Conservation (phyloP, 176 grass and related monocot genomes). For the sorghum (Sorghum bicolor) region DNA sequence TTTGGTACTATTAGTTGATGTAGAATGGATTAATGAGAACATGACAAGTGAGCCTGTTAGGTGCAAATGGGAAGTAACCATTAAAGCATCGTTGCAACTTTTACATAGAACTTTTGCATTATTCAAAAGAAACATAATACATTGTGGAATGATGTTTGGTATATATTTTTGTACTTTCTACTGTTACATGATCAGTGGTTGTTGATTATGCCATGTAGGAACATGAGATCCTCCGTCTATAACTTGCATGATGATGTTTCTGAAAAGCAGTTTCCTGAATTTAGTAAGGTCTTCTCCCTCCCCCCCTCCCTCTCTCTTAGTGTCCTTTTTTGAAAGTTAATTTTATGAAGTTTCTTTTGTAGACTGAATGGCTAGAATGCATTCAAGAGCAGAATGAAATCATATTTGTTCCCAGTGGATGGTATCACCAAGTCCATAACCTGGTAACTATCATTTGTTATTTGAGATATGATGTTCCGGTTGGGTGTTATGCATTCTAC, state of each 20-base stretch:
- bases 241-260: slow-evolving; percentile 71
- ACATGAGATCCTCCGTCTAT: slow-evolving; percentile 64
- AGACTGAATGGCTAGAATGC: slow-evolving; percentile 87
- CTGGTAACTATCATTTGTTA: slow-evolving; percentile 51
- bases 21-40: background rate
- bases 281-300: slow-evolving; percentile 47
- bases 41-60: background rate
- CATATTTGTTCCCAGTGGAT: slow-evolving; percentile 97
- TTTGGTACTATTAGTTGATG: background rate
- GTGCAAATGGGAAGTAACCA: background rate
- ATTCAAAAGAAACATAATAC: background rate
- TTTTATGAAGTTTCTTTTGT: slow-evolving; percentile 21
- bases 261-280: slow-evolving; percentile 71
- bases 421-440: slow-evolving; percentile 99
- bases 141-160: background rate
- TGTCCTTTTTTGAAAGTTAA: background rate
- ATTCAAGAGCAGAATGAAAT: slow-evolving; percentile 84
- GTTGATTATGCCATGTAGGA: slow-evolving; percentile 45
- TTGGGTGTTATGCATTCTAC: background rate
- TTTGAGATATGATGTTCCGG: background rate
- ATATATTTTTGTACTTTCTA: background rate
- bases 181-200: slow-evolving; percentile 1
- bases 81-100: background rate
- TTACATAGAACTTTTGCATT: background rate
- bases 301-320: background rate